Base-by-base conservation (phyloP, 345 rosid genomes). In the Citropsis articulata region DNA sequence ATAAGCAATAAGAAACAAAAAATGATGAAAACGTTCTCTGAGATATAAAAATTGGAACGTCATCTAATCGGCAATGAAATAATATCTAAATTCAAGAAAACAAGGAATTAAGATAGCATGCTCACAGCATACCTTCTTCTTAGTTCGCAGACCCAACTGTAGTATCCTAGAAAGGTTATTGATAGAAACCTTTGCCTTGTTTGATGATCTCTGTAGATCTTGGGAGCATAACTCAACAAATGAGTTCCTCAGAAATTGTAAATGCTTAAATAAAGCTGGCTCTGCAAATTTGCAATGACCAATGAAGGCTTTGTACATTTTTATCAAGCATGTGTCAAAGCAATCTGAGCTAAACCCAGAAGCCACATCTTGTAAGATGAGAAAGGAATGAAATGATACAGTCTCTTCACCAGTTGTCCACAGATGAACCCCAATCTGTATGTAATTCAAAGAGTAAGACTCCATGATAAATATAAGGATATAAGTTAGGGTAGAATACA, bases 401-500 rank as follows among this genome's bases (percentile, higher is more conserved):
- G 68, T 79, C 77, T 80, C 89, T 78, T 90, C 88, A 73, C 97
- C 86, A 0, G 95, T 92, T 72, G 90, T 90, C 99, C 99, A 94
- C 75, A 94, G 72, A 82, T 91, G 91, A 80, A 94, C 79, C 36
- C 90, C 84, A 78, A 85, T 76, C 99, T 96, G 92, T 82, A 83
- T 56, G 67, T 69, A 78, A 64, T 65, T 62, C 67, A 69, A 83
- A 72, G 55, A 59, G 27, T 24, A 77, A 75, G 75, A 59, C 31
- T n/a, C 69, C 27, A 38, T 4, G 35, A 40, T 28, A n/a, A 56
- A 18, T 35, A 55, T 18, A 64, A 53, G 35, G 35, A 48, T 61
- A 66, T 24, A 38, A 63, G 30, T 45, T 28, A 21, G 31, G 7
- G 42, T 61, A 5, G 25, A 42, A 33, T 28, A 36, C 10, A 71